phyloP scores from a whole-genome alignment of 2,329 filamentous ascomycete genomes.

The Lomentospora prolificans region DNA sequence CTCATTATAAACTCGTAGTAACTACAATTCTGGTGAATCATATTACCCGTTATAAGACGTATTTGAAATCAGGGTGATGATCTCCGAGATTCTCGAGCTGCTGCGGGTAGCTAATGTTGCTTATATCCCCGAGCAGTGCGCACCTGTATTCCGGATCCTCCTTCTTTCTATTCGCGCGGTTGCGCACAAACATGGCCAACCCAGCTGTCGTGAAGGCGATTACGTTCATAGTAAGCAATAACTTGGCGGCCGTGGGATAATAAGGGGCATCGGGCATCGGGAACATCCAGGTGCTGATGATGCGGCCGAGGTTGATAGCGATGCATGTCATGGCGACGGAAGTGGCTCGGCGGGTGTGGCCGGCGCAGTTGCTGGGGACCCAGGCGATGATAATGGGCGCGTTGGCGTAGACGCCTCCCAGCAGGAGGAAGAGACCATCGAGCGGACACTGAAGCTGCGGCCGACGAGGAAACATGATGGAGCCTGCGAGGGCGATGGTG shows the following conservation, averaged over 20 bases:
- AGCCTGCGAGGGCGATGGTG: slow-evolving; percentile 53
- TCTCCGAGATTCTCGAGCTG: slow-evolving; percentile 52
- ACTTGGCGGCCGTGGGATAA: not conserved
- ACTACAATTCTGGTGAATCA: not conserved
- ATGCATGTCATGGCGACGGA: slow-evolving; percentile 1
- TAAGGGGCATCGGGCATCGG: not conserved
- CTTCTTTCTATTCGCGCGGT: slow-evolving; percentile 14
- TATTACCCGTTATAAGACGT: slow-evolving; percentile 17
- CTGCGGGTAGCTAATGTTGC: slow-evolving; percentile 29
- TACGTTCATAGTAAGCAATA: slow-evolving; percentile 50
- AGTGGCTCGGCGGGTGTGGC: not conserved
- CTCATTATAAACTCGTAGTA: not conserved
- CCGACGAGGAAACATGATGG: slow-evolving; percentile 54
- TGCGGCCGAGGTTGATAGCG: not conserved
- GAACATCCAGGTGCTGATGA: slow-evolving; percentile 2
- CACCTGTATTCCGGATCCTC: slow-evolving; percentile 47
- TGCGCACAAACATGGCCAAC: not conserved
- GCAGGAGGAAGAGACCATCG: slow-evolving; percentile 59
- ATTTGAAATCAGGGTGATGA: slow-evolving; percentile 26
- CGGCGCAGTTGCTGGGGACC: slow-evolving; percentile 49
- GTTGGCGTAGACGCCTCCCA: slow-evolving; percentile 61
- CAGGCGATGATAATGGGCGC: slow-evolving; percentile 63
- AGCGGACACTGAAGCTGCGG: slow-evolving; percentile 44
- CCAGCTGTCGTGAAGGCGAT: slow-evolving; percentile 52
- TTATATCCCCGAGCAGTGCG: slow-evolving; percentile 24